phyloP scores from a whole-genome alignment of 306 rosid species.

The Prunus mira region DNA sequence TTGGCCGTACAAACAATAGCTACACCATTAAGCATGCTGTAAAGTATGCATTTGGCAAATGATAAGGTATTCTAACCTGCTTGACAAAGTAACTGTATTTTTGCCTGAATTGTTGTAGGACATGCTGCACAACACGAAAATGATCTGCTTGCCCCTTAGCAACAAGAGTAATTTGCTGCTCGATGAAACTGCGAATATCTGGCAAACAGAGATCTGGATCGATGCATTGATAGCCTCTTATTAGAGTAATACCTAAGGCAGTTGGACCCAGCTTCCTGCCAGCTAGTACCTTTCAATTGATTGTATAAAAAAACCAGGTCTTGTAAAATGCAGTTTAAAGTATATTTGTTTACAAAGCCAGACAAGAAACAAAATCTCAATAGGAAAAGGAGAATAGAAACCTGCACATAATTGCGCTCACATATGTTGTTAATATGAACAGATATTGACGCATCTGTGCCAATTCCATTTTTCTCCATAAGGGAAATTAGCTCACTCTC shows the following conservation, averaged over 20 bases:
- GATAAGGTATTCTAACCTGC: constrained; percentile 52
- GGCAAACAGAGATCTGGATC: constrained; percentile 98
- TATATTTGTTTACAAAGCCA: constrained; percentile 9
- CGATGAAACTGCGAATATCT: constrained; percentile 98
- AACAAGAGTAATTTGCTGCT: constrained; percentile 92
- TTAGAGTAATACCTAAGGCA: constrained; percentile 74
- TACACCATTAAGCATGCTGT: constrained; percentile 8
- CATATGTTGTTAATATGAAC: constrained; percentile 96
- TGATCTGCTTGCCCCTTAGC: constrained; percentile 90
- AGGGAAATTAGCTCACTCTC: constrained; percentile 96
- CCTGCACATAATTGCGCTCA: constrained; percentile 98
- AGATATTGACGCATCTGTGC: constrained; percentile 96
- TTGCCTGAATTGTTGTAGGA: constrained; percentile 76
- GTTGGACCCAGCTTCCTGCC: constrained; percentile 90
- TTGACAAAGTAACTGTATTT: constrained; percentile 83
- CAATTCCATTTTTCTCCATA: constrained; percentile 96
- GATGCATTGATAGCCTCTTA: constrained; percentile 92
- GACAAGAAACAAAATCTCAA: constrained; percentile 1
- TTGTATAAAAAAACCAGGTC: constrained; percentile 27
- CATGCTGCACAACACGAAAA: constrained; percentile 77
- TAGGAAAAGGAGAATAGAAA: constrained; percentile 11
- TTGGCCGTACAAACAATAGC: not conserved
- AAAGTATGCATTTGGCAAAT: not conserved
- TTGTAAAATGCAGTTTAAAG: constrained; percentile 1
- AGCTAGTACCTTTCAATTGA: constrained; percentile 78